Evolutionary conservation across 371 early-diverging fungal species (phyloP), one percentile per base, ranked within the genome.

Genomic region (Cokeromyces recurvatus): DNA sequence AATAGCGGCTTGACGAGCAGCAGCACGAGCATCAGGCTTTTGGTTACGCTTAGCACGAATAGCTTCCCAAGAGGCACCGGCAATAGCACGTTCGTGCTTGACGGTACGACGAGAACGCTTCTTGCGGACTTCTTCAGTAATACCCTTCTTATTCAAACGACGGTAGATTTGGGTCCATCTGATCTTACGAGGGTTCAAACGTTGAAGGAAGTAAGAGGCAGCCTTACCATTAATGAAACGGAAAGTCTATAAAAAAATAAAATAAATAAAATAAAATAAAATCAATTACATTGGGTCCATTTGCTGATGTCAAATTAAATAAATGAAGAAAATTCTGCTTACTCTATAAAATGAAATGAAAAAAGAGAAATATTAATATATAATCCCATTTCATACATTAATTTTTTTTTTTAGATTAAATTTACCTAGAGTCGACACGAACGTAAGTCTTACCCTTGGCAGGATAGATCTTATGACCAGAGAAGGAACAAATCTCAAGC

Each of bases 401-500:
- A n/a, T n/a, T n/a, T n/a, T n/a, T n/a, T n/a, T n/a, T n/a, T n/a
- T n/a, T n/a, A n/a, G n/a, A n/a, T n/a, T n/a, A n/a, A 0, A 32
- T 22, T 34, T 61, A 71, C 74, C 89, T 84, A 84, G 79, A 86
- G 88, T 97, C 97, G 47, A 74, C 57, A 55, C 92, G 90, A 70
- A 97, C 89, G 68, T 78, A 96, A 51, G 89, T 72, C 82, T 85
- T 91, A 45, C 97, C 97, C 79, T 92, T 91, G 68, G 91, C 91
- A 55, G 97, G 97, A 86, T 97, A 95, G 88, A 97, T 96, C 88
- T 95, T 95, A 84, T 87, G 86, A 60, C 95, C 94, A 59, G 95
- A 92, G 79, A 95, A 95, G 66, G 89, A 83, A 82, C 96, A 95
- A 69, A 85, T 78, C 79, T 91, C 91, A 65, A 88, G 81, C 86